A percentile compares a stretch with the other conserved stretches of the same genome.
Conservation (phyloP, 2,329 filamentous ascomycete genomes). For the Cladorrhinum sp. region DNA sequence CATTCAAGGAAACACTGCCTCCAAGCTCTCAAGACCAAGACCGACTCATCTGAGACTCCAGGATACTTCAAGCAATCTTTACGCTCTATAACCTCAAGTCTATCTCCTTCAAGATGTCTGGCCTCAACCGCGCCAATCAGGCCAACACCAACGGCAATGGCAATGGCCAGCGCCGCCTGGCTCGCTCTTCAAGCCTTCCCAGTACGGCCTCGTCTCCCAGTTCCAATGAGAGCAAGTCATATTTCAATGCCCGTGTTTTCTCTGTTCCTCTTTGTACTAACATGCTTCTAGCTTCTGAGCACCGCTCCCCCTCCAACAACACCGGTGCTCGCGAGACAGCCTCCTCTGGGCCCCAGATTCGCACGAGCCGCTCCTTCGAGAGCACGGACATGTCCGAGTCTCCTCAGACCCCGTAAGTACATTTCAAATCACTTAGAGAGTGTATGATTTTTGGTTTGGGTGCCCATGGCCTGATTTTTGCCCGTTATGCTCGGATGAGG, state of each 20-base stretch:
- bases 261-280: neutral
- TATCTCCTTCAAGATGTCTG: neutral
- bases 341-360: neutral
- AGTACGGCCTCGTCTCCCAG: neutral
- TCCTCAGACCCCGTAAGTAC: neutral
- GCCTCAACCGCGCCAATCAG: neutral
- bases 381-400: neutral
- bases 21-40: too few relatives aligned
- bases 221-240: neutral
- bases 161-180: neutral
- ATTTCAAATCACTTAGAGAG: neutral
- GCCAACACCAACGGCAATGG: neutral
- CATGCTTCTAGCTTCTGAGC: neutral
- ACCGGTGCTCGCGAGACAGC: neutral
- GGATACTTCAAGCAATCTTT: neutral
- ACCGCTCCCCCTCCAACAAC: neutral
- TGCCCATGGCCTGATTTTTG: too few relatives aligned
- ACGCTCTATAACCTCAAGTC: too few relatives aligned
- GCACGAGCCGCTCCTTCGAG: neutral
- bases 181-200: neutral
- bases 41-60: too few relatives aligned
- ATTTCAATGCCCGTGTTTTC: neutral
- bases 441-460: too few relatives aligned
- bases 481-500: too few relatives aligned
- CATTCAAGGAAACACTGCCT: too few relatives aligned